Evolutionary conservation across 1,284 basidiomycete genomes (phyloP).

Genomic region (Volvariella volvacea): DNA sequence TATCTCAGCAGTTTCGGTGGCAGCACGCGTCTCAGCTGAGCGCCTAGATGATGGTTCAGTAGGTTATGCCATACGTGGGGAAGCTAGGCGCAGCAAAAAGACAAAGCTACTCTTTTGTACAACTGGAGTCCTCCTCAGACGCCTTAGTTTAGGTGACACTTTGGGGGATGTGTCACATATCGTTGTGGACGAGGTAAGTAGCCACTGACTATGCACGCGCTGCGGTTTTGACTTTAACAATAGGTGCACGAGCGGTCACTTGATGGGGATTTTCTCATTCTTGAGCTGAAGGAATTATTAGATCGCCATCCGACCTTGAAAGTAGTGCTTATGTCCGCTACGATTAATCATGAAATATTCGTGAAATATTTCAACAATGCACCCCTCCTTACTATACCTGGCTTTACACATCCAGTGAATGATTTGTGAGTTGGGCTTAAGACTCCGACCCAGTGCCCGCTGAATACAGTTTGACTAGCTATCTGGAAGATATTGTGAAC

Average conservation of each 20-base stretch:
- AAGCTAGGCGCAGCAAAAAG: constrained; percentile 58
- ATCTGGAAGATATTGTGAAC: constrained; percentile 75
- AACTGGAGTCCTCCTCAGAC: constrained; percentile 84
- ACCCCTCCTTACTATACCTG: constrained; percentile 81
- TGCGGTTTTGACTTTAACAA: constrained; percentile 1
- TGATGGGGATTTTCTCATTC: constrained; percentile 84
- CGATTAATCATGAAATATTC: constrained; percentile 85
- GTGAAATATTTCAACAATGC: constrained; percentile 76
- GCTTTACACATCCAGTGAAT: constrained; percentile 73
- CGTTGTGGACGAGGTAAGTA: constrained; percentile 80
- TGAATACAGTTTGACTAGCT: constrained; percentile 34
- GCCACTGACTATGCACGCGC: background rate
- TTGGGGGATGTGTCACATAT: constrained; percentile 77
- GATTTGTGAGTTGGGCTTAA: constrained; percentile 51
- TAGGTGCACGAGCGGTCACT: constrained; percentile 88
- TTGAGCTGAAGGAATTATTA: constrained; percentile 80
- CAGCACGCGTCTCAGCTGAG: constrained; percentile 83
- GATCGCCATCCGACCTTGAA: constrained; percentile 67
- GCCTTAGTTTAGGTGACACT: constrained; percentile 71
- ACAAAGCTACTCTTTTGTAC: constrained; percentile 89
- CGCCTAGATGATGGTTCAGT: constrained; percentile 80
- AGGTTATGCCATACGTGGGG: constrained; percentile 90
- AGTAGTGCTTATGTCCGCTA: constrained; percentile 84
- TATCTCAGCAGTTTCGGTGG: constrained; percentile 87
- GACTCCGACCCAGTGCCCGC: background rate